A percentile compares a stretch with the other conserved stretches of the same genome.
Evolutionary conservation across 192 early-diverging fungal species (phyloP).

Genomic region (Backusella luteola): DNA sequence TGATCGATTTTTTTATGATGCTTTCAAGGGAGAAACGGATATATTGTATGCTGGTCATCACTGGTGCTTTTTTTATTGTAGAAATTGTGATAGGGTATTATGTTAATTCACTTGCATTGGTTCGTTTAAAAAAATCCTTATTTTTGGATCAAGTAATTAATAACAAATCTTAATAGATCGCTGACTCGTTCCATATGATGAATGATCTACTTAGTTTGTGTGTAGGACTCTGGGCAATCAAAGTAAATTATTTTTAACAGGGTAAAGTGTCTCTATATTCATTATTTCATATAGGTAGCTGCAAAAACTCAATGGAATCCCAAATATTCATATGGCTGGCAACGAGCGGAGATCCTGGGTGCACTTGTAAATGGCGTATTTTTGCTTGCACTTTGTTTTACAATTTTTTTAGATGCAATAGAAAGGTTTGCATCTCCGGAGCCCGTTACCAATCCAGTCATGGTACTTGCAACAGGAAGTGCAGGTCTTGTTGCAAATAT

Average conservation of each 20-base stretch:
- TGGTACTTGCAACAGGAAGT: conserved; percentile 77
- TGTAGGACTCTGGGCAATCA: conserved; percentile 81
- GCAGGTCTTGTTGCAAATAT: conserved; percentile 79
- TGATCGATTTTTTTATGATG: not conserved
- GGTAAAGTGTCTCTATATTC: not conserved
- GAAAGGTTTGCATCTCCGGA: conserved; percentile 75
- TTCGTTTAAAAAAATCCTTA: not conserved
- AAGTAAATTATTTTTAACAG: conserved; percentile 24
- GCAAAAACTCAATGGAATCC: conserved; percentile 55
- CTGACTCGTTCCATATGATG: conserved; percentile 94
- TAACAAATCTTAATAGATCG: conserved; percentile 43
- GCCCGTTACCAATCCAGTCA: conserved; percentile 65
- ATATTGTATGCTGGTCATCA: conserved; percentile 50
- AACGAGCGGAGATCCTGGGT: conserved; percentile 89
- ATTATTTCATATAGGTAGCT: conserved; percentile 48
- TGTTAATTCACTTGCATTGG: conserved; percentile 74
- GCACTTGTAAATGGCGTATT: conserved; percentile 92
- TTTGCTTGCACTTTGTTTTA: conserved; percentile 87
- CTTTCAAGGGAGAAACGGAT: conserved; percentile 2
- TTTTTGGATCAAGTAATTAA: not conserved
- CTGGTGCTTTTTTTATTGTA: conserved; percentile 69
- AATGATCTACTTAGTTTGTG: conserved; percentile 75
- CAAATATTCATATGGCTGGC: conserved; percentile 84
- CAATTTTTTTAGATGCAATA: conserved; percentile 83
- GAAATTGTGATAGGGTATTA: conserved; percentile 81